Conservation (phyloP, 108 stramenopile species). For the Fistulifera pelliculosa region DNA sequence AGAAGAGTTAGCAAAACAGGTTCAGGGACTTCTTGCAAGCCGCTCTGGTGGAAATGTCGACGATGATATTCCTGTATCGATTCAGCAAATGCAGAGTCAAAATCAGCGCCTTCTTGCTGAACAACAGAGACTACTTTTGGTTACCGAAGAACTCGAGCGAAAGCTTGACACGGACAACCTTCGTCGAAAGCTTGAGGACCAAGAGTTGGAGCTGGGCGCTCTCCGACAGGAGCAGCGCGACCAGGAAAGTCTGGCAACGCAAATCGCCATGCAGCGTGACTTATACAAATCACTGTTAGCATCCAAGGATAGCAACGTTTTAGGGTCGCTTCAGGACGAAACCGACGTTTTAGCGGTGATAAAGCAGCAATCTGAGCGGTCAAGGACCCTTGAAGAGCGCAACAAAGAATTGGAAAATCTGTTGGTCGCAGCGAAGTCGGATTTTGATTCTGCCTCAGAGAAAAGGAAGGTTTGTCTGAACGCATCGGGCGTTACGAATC, state of each 20-base stretch:
- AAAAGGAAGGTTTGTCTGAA: conserved; percentile 47
- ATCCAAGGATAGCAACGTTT: conserved; percentile 41
- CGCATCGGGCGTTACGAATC: conserved; percentile 55
- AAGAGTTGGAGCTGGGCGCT: conserved; percentile 37
- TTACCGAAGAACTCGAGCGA: conserved; percentile 48
- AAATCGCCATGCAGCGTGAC: conserved; percentile 82
- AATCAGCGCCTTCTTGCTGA: conserved; percentile 69
- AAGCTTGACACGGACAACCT: conserved; percentile 39
- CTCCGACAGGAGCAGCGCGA: conserved; percentile 62
- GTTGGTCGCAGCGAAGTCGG: conserved; percentile 20
- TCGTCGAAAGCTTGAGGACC: conserved; percentile 34
- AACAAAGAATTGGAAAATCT: conserved; percentile 38
- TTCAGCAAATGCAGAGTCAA: conserved; percentile 60
- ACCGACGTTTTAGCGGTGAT: conserved; percentile 21
- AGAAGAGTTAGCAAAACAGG: conserved; percentile 72
- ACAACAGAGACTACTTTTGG: conserved; percentile 38
- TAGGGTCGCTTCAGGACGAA: conserved; percentile 26
- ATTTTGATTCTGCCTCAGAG: conserved; percentile 8
- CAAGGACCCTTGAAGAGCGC: conserved; percentile 40
- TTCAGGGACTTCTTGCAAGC: conserved; percentile 59
- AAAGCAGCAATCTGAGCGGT: conserved; percentile 31
- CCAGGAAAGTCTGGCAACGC: conserved; percentile 60
- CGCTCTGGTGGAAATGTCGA: conserved; percentile 31
- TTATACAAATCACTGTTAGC: conserved; percentile 66
- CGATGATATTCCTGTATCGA: conserved; percentile 17